phyloP scores from a whole-genome alignment of 139 green algal genomes.

The Chlorella sp. region DNA sequence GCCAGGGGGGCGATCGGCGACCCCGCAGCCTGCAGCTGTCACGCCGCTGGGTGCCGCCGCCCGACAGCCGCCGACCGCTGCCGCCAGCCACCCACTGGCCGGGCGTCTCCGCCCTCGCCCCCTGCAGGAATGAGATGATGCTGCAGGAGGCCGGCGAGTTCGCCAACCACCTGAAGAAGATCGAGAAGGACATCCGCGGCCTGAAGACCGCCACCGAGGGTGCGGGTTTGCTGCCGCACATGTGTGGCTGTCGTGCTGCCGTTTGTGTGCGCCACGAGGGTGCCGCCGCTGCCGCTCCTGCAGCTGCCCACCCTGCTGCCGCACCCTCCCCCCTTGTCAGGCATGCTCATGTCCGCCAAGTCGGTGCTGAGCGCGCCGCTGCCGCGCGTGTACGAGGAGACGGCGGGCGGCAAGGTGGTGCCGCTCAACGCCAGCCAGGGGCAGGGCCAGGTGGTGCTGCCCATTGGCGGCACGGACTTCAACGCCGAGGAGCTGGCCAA shows the following conservation, averaged over 20 bases:
- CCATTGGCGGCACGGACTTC: slow-evolving; percentile 75
- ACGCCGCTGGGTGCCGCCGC: not conserved
- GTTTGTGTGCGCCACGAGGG: not conserved
- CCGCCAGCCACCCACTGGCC: not conserved
- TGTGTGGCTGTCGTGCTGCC: not conserved
- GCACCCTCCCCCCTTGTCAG: slow-evolving; percentile 17
- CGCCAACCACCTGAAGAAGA: slow-evolving; percentile 64
- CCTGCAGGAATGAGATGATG: slow-evolving; percentile 79
- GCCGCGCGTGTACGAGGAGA: slow-evolving; percentile 83
- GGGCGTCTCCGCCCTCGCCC: no score
- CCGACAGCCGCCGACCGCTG: not conserved
- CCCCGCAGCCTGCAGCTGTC: not conserved
- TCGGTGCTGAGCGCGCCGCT: slow-evolving; percentile 72
- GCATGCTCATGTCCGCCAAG: slow-evolving; percentile 58
- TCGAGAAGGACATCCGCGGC: slow-evolving; percentile 83
- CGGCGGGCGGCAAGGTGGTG: slow-evolving; percentile 69
- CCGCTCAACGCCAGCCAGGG: slow-evolving; percentile 40
- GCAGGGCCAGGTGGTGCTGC: slow-evolving; percentile 31
- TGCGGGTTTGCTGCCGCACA: slow-evolving; percentile 10
- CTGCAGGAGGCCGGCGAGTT: slow-evolving; percentile 84
- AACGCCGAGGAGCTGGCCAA: slow-evolving; percentile 67
- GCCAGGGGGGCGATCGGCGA: no score
- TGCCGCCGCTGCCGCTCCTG: not conserved
- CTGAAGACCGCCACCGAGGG: slow-evolving; percentile 80
- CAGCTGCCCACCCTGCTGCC: not conserved